Evolutionary conservation across 257 asterid genomes (phyloP), one percentile per base, ranked within the genome.

Genomic region (Penstemon newberryi): DNA sequence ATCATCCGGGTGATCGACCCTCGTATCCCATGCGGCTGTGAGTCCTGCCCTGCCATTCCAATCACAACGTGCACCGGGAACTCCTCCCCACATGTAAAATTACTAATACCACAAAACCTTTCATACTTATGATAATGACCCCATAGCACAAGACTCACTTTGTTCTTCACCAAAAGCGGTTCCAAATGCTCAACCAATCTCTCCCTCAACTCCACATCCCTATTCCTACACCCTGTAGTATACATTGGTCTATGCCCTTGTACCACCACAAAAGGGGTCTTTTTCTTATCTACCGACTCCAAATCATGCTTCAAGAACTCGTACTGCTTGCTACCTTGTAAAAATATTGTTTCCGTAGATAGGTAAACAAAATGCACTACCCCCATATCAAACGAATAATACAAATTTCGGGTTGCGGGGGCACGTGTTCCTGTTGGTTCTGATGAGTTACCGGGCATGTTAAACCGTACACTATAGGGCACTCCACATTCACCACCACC

Each of bases 401-500:
- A 25, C 33, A 25, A 25, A 25, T 25, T 25, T 25, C 33, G 33
- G 33, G 33, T 25, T 25, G 33, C 33, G 33, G 33, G 33, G 33
- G 33, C 33, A 25, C 33, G 33, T 25, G 33, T 25, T 75, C 88
- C 86, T 5, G 91, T 83, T 12, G 74, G 74, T 65, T 83, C 91
- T 0, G 83, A 25, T 25, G 33, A 25, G 33, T 25, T 81, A 41
- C 87, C 91, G 33, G 86, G 86, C 86, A 85, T 85, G 76, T 69
- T 80, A 60, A 85, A 85, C 76, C 83, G 80, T 12, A 82, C 77
- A 78, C 83, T 76, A 65, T 81, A 83, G 19, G 87, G 85, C 37
- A 85, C 85, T 37, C 91, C 91, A 75, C 91, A 85, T 71, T 85
- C 88, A 11, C 91, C 91, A 9, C 91, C 88, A 12, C 88, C 83